Evolutionary conservation across 2,329 filamentous ascomycete genomes (phyloP).

Genomic region (Colletotrichum camelliae): DNA sequence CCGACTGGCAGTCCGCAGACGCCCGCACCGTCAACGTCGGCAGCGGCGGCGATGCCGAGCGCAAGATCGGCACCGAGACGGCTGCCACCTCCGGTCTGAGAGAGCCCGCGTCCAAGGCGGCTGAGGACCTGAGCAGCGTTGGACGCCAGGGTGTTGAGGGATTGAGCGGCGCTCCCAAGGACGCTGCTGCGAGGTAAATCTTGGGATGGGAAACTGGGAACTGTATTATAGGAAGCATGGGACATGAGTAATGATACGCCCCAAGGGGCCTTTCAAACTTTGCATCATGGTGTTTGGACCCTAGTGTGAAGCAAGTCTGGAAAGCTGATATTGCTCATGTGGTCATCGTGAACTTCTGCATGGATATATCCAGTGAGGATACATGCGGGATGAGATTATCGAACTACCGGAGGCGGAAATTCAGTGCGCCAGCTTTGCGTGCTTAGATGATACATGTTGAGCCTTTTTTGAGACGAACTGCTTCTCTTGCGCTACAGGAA

Average conservation of each 20-base stretch:
- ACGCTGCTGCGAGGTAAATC: constrained; percentile 57
- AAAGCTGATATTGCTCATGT: not conserved
- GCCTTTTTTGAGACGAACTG: rapidly evolving
- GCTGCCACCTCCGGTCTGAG: constrained; percentile 58
- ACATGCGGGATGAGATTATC: not conserved
- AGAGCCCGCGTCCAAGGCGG: constrained; percentile 63
- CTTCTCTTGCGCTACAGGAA: not conserved
- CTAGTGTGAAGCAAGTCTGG: not conserved
- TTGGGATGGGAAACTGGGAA: not conserved
- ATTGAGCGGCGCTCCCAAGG: constrained; percentile 61
- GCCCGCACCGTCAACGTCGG: constrained; percentile 73
- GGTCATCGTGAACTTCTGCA: not conserved
- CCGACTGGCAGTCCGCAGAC: constrained; percentile 80
- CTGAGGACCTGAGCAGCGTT: constrained; percentile 61
- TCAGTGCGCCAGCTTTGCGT: not conserved
- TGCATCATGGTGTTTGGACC: not conserved
- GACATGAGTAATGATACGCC: constrained; percentile 12
- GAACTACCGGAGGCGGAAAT: not conserved
- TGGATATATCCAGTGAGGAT: not conserved
- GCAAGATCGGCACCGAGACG: constrained; percentile 56
- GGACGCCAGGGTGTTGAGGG: constrained; percentile 69
- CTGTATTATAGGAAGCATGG: not conserved
- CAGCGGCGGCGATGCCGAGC: constrained; percentile 58
- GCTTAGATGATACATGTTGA: not conserved
- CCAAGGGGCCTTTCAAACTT: not conserved